phyloP scores from a whole-genome alignment of 768 basidiomycete species.

The Termitomyces sp. region DNA sequence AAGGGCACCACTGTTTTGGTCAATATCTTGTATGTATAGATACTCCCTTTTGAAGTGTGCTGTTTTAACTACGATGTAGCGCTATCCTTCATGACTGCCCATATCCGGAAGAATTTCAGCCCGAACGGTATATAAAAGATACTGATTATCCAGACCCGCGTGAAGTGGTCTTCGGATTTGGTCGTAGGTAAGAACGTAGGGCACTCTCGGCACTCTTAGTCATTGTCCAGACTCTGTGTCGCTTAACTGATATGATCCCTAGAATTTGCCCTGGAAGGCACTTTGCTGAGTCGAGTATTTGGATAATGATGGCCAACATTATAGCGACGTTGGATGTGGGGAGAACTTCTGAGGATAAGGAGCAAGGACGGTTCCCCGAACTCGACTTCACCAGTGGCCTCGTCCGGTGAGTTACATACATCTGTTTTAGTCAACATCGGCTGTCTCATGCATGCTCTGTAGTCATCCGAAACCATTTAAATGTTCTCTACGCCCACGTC shows the following conservation, averaged over 20 bases:
- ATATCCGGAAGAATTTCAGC: slow-evolving; percentile 40
- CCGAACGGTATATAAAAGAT: slow-evolving; percentile 42
- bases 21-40: slow-evolving; percentile 33
- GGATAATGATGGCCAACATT: slow-evolving; percentile 38
- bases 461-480: slow-evolving; percentile 49
- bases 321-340: slow-evolving; percentile 40
- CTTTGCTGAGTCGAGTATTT: slow-evolving; percentile 43
- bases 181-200: slow-evolving; percentile 34
- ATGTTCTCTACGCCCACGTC: slow-evolving; percentile 41
- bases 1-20: slow-evolving; percentile 37
- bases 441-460: background rate
- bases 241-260: background rate
- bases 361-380: slow-evolving; percentile 30
- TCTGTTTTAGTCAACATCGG: background rate
- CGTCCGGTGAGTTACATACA: slow-evolving; percentile 32
- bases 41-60: background rate
- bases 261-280: slow-evolving; percentile 52
- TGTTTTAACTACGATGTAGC: slow-evolving; percentile 17
- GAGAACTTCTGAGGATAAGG: slow-evolving; percentile 34
- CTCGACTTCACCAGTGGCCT: slow-evolving; percentile 36
- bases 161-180: slow-evolving; percentile 52
- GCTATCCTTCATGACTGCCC: slow-evolving; percentile 38
- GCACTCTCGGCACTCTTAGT: background rate
- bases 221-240: background rate
- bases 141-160: slow-evolving; percentile 36